A percentile compares a stretch with the other conserved stretches of the same genome.
Conservation (phyloP, 768 basidiomycete species). For the Candolleomyces efflorescens region DNA sequence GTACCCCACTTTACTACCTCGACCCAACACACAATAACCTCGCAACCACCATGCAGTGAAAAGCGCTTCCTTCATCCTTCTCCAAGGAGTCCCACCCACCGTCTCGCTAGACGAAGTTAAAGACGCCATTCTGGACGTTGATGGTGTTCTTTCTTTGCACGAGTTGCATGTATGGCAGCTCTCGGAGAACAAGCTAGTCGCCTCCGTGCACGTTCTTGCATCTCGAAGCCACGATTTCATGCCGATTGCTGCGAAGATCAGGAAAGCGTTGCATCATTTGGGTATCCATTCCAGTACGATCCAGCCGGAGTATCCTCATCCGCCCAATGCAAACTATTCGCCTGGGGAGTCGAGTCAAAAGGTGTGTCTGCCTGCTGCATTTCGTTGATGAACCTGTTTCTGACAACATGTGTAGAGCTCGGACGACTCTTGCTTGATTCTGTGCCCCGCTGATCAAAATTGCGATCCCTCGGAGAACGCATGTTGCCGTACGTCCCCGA, state of each 20-base stretch:
- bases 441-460: constrained; percentile 64
- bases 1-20: constrained; percentile 13
- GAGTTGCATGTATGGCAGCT: constrained; percentile 98
- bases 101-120: constrained; percentile 89
- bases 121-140: constrained; percentile 71
- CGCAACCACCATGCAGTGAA: constrained; percentile 44
- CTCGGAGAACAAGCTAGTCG: constrained; percentile 91
- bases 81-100: constrained; percentile 90
- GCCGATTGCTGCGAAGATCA: constrained; percentile 80
- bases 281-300: constrained; percentile 96
- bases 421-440: constrained; percentile 62
- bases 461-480: constrained; percentile 69
- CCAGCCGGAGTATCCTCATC: constrained; percentile 75
- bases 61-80: constrained; percentile 89
- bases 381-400: neutral
- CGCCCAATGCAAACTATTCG: constrained; percentile 27
- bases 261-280: constrained; percentile 79
- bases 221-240: constrained; percentile 85
- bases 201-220: constrained; percentile 92
- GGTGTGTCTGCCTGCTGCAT: neutral
- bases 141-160: constrained; percentile 85
- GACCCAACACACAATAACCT: neutral
- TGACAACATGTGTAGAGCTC: constrained; percentile 33
- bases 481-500: constrained; percentile 71
- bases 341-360: constrained; percentile 29